Percentiles rank a stretch among this genome's conserved stretches.
Evolutionary conservation across 2,329 filamentous ascomycete species (phyloP).

Genomic region (Phialophora chinensis): DNA sequence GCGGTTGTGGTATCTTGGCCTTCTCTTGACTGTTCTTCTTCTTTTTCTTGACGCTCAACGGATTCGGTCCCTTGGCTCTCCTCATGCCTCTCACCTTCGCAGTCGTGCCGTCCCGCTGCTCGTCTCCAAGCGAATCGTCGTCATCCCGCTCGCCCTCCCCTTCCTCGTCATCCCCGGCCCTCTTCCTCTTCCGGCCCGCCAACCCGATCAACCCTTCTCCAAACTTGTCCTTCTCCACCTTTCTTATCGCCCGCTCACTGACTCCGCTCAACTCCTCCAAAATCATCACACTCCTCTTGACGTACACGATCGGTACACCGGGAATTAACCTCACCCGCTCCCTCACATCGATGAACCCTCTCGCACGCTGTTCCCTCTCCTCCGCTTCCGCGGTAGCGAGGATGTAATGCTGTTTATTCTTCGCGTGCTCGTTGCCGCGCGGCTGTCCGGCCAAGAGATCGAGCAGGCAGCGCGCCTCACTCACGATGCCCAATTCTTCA

Average conservation of each 20-base stretch:
- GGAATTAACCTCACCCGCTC: constrained; percentile 51
- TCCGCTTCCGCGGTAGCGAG: constrained; percentile 52
- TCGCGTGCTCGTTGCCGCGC: constrained; percentile 45
- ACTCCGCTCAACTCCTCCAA: constrained; percentile 55
- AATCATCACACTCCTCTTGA: constrained; percentile 59
- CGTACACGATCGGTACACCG: constrained; percentile 58
- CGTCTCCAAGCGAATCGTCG: constrained; percentile 36
- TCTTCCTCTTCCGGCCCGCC: constrained; percentile 45
- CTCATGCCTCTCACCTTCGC: constrained; percentile 44
- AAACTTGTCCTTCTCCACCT: constrained; percentile 55
- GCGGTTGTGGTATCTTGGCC: constrained; percentile 33
- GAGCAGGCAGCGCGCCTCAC: constrained; percentile 49
- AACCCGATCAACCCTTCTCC: constrained; percentile 48
- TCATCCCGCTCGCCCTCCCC: constrained; percentile 26
- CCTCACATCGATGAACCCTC: constrained; percentile 47
- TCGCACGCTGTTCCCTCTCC: constrained; percentile 41
- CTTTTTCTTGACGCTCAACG: constrained; percentile 56
- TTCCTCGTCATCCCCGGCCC: constrained; percentile 39
- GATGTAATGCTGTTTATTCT: constrained; percentile 57
- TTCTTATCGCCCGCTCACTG: constrained; percentile 51
- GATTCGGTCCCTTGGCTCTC: constrained; percentile 55
- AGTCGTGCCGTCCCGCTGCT: constrained; percentile 34
- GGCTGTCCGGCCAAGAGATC: constrained; percentile 47
- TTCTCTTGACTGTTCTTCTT: constrained; percentile 38
- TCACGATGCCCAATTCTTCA: constrained; percentile 36